Conservation (phyloP, 192 early-diverging fungal genomes). For the Spizellomyces sp. region DNA sequence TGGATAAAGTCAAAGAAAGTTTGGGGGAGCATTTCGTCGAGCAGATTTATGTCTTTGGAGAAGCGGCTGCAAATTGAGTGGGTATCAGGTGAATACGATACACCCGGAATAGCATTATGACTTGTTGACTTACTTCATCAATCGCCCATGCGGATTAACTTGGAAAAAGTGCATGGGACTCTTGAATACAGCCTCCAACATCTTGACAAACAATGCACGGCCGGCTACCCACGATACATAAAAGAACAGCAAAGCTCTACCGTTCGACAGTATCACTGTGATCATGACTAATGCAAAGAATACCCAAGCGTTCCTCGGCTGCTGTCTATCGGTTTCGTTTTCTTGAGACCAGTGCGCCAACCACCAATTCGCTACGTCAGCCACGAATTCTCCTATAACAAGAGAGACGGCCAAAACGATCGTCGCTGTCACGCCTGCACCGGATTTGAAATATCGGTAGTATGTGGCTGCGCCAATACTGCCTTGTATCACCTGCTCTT, state of each 20-base stretch:
- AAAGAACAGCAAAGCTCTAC: slow-evolving; percentile 59
- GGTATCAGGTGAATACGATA: not conserved
- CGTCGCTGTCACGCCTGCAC: slow-evolving; percentile 22
- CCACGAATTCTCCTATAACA: slow-evolving; percentile 39
- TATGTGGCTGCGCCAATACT: slow-evolving; percentile 39
- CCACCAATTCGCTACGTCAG: slow-evolving; percentile 53
- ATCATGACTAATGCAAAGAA: slow-evolving; percentile 46
- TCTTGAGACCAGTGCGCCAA: slow-evolving; percentile 55
- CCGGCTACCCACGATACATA: slow-evolving; percentile 44
- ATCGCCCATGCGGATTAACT: slow-evolving; percentile 60
- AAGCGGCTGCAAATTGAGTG: slow-evolving; percentile 29
- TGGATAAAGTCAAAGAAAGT: slow-evolving; percentile 61
- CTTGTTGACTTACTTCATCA: slow-evolving; percentile 50
- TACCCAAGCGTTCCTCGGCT: slow-evolving; percentile 38
- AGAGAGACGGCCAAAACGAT: slow-evolving; percentile 38
- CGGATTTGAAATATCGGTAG: slow-evolving; percentile 43
- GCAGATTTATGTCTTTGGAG: slow-evolving; percentile 59
- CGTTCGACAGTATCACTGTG: slow-evolving; percentile 51
- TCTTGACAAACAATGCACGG: slow-evolving; percentile 38
- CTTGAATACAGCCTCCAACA: slow-evolving; percentile 46
- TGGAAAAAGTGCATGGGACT: slow-evolving; percentile 64
- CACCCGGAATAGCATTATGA: not conserved
- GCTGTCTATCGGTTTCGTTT: slow-evolving; percentile 38
- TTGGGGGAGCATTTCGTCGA: slow-evolving; percentile 62
- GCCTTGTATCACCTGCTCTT: slow-evolving; percentile 29